Base-by-base conservation (phyloP, 768 basidiomycete species). In the Dioszegia hungarica region DNA sequence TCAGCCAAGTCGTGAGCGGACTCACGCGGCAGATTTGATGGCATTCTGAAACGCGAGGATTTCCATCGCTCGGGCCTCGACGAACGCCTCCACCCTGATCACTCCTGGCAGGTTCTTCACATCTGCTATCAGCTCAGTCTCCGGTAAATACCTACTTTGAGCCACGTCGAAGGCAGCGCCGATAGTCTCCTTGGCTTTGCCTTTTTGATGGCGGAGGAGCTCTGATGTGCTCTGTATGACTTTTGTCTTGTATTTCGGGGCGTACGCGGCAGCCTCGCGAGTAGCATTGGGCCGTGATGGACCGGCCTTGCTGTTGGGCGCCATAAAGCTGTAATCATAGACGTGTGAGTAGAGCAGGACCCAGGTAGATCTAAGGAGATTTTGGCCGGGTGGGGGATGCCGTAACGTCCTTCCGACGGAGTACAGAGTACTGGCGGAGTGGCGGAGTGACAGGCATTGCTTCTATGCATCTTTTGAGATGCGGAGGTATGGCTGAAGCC, bases 41-140 rank as follows among this genome's bases (percentile, higher is more conserved):
- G 90, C 85, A 12, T 79, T 82, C 59, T 93, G 85, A 86, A 99
- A 92, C 0, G 92, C 87, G 44, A 83, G 79, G 57, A 97, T 91
- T 77, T 99, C 94, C 19, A 56, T n/a, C 20, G 9, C 36, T 27
- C 54, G 60, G 37, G 62, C 91, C 80, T 92, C 86, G 17, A 86
- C 82, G 73, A 98, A 94, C 70, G 82, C 86, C 70, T 94, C 92
- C 22, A 94, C 86, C 66, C 93, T 88, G 53, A 98, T 81, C 1
- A 85, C 80, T 27, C 81, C 80, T 2, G 90, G 89, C 17, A 95
- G 24, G 5, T 51, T 51, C 36, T 39, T 36, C 5, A 50, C 48
- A 37, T 39, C 49, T 50, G 24, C 17, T 17, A 20, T 25, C 11
- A 48, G 17, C 43, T 25, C 12, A n/a, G 44, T 27, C 40, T 24